Conservation (phyloP, 2,329 filamentous ascomycete genomes). For the Trichoderma aggressivum region DNA sequence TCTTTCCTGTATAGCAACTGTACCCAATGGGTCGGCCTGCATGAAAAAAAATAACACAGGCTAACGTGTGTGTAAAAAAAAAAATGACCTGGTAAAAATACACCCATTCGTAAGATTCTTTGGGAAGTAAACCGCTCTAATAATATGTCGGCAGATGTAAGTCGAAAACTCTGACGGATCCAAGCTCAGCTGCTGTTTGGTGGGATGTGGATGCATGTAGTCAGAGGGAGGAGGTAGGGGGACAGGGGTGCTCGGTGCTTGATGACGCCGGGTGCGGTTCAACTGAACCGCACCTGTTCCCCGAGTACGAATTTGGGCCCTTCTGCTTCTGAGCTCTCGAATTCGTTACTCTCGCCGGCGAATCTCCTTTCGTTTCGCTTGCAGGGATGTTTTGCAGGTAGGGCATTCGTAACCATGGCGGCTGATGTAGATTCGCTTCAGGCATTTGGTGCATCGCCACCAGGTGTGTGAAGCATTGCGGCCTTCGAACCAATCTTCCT, state of each 20-base stretch:
- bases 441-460: slow-evolving; percentile 56
- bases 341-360: slow-evolving; percentile 26
- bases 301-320: slow-evolving; percentile 1
- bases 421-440: slow-evolving; percentile 43
- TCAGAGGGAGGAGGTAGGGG: not conserved
- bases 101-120: slow-evolving; percentile 2
- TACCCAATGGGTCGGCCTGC: not conserved
- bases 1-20: not conserved
- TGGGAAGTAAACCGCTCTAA: not conserved
- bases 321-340: not conserved
- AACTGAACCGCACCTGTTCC: not conserved
- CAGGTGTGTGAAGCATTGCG: slow-evolving; percentile 41
- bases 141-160: slow-evolving; percentile 14
- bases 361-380: slow-evolving; percentile 40
- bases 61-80: not conserved
- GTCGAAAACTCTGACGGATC: slow-evolving; percentile 7
- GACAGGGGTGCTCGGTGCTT: not conserved
- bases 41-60: not conserved
- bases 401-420: slow-evolving; percentile 44
- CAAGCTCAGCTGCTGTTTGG: slow-evolving; percentile 2
- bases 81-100: not conserved
- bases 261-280: not conserved
- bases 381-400: slow-evolving; percentile 45
- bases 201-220: not conserved
- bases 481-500: slow-evolving; percentile 38